These are phyloP conservation scores for Zasmidium citrigriseum DNA, from an alignment of 2,329 filamentous ascomycete genomes.

Conservation along the genomic window DNA sequence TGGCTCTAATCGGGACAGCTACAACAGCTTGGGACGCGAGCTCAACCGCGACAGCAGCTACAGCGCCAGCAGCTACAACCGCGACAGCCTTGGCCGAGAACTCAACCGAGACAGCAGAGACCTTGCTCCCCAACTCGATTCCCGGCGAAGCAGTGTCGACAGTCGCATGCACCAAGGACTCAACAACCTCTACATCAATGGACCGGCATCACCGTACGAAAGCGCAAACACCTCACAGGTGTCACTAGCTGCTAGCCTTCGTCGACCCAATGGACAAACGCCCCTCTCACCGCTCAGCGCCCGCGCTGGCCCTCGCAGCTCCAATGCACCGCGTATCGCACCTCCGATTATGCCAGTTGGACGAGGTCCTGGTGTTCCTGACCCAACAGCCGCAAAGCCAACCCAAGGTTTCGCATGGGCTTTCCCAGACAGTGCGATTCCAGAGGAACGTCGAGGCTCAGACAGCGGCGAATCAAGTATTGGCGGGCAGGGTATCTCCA, in stretches of 20 bases:
- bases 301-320: conserved; percentile 35
- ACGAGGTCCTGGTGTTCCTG: conserved; percentile 65
- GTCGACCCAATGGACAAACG: conserved; percentile 50
- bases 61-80: conserved; percentile 29
- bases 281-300: conserved; percentile 48
- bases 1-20: conserved; percentile 44
- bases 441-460: conserved; percentile 49
- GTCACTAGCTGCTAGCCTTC: conserved; percentile 71
- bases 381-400: conserved; percentile 68
- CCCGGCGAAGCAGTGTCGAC: conserved; percentile 76
- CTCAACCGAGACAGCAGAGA: conserved; percentile 41
- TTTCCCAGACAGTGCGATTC: conserved; percentile 72
- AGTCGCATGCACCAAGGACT: conserved; percentile 75
- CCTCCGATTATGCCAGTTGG: conserved; percentile 72
- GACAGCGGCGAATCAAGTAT: conserved; percentile 51
- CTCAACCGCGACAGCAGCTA: conserved; percentile 25
- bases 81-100: conserved; percentile 27
- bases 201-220: conserved; percentile 67
- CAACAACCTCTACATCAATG: conserved; percentile 66
- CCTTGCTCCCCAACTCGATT: conserved; percentile 53
- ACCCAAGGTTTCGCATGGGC: conserved; percentile 84
- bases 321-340: conserved; percentile 62
- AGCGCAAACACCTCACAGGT: conserved; percentile 76
- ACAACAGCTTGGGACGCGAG: conserved; percentile 30
- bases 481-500: conserved; percentile 57